Evolutionary conservation across 768 basidiomycete genomes (phyloP).

Genomic region (Dioszegia hungarica): DNA sequence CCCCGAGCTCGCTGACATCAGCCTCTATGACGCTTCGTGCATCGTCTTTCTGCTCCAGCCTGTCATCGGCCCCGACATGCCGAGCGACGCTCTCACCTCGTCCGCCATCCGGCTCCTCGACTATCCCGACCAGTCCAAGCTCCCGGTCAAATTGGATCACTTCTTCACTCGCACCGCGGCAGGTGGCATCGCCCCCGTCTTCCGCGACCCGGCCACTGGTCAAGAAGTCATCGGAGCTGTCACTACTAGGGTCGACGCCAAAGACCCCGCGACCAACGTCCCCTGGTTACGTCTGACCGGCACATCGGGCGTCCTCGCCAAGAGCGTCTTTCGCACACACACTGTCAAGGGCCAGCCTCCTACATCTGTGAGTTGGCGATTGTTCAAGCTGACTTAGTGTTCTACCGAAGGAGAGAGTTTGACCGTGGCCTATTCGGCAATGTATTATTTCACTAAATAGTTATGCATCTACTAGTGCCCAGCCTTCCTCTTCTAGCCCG

Average conservation of each 20-base stretch:
- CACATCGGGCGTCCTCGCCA: conserved; percentile 56
- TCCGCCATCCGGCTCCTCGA: conserved; percentile 57
- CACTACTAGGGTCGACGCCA: conserved; percentile 4
- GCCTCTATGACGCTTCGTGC: conserved; percentile 60
- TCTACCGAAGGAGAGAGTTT: conserved; percentile 41
- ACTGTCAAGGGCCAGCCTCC: conserved; percentile 60
- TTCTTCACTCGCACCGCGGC: conserved; percentile 22
- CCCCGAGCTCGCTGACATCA: conserved; percentile 43
- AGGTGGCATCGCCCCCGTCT: conserved; percentile 30
- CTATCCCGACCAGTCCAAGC: conserved; percentile 15
- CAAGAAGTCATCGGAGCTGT: conserved; percentile 17
- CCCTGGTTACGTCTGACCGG: conserved; percentile 58
- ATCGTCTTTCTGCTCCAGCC: conserved; percentile 31
- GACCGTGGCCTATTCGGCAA: conserved; percentile 41
- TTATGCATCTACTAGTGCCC: conserved; percentile 2
- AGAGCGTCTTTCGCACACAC: conserved; percentile 55
- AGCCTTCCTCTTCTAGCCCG: not conserved
- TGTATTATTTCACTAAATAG: conserved; percentile 39
- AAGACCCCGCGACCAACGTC: conserved; percentile 50
- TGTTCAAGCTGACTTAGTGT: conserved; percentile 37
- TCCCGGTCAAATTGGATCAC: conserved; percentile 27
- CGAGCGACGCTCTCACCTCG: conserved; percentile 49
- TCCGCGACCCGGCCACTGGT: conserved; percentile 1
- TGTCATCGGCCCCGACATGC: conserved; percentile 33
- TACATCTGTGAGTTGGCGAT: conserved; percentile 33